A percentile compares a stretch with the other conserved stretches of the same genome.
Conservation (phyloP, 345 rosid genomes). For the Murraya paniculata region DNA sequence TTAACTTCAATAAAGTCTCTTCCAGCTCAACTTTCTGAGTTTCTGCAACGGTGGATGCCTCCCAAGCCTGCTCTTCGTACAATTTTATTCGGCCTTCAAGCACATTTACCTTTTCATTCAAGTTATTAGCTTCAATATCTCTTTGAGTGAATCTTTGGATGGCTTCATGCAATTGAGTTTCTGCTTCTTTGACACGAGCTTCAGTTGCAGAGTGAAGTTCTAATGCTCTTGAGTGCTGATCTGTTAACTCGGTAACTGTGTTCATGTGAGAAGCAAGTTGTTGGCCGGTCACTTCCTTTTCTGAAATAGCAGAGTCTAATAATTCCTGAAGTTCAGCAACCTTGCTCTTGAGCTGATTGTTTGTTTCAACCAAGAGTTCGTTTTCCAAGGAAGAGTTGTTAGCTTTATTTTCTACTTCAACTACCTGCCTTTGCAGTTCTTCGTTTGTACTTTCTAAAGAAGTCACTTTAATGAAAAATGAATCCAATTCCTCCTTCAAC, state of each 20-base stretch:
- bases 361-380: slow-evolving; percentile 67
- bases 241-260: slow-evolving; percentile 49
- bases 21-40: slow-evolving; percentile 60
- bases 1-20: slow-evolving; percentile 52
- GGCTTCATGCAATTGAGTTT: slow-evolving; percentile 56
- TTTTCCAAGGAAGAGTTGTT: slow-evolving; percentile 59
- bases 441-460: slow-evolving; percentile 58
- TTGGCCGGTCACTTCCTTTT: slow-evolving; percentile 62
- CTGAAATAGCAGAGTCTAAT: slow-evolving; percentile 50
- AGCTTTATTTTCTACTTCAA: slow-evolving; percentile 57
- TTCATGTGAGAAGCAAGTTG: slow-evolving; percentile 47
- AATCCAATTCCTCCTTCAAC: slow-evolving; percentile 71
- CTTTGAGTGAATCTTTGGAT: slow-evolving; percentile 41
- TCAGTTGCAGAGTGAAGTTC: slow-evolving; percentile 53
- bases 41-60: slow-evolving; percentile 57
- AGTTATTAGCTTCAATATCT: slow-evolving; percentile 53
- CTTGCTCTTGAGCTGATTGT: slow-evolving; percentile 71
- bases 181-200: slow-evolving; percentile 32
- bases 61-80: slow-evolving; percentile 49
- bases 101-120: slow-evolving; percentile 55
- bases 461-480: slow-evolving; percentile 45
- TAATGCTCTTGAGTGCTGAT: slow-evolving; percentile 48
- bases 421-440: slow-evolving; percentile 55
- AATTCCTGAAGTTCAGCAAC: slow-evolving; percentile 73
- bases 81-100: slow-evolving; percentile 57